A percentile compares a stretch with the other conserved stretches of the same genome.
Conservation (phyloP, 2,329 filamentous ascomycete species). For the Dothideomycetes sp. region DNA sequence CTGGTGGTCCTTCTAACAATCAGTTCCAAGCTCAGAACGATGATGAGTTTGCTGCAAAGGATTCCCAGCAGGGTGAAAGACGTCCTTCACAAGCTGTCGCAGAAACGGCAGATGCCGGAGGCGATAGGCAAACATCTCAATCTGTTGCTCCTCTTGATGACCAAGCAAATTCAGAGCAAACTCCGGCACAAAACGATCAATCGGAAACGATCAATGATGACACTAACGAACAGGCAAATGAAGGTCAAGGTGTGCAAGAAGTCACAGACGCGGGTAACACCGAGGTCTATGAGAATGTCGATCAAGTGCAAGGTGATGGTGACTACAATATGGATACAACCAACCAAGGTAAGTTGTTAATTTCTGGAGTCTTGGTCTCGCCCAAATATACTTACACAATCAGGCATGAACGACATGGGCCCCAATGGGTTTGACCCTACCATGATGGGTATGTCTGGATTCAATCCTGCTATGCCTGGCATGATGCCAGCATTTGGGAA, state of each 20-base stretch:
- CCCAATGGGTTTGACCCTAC: constrained; percentile 3
- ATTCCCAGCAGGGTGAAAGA: constrained; percentile 2
- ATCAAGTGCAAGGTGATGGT: constrained; percentile 5
- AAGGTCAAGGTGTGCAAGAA: background rate
- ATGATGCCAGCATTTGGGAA: constrained; percentile 10
- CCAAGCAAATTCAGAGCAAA: background rate
- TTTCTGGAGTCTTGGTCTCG: background rate
- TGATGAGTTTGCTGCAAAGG: constrained; percentile 1
- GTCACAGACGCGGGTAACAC: background rate
- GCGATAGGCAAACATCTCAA: constrained; percentile 6
- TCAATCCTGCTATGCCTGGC: constrained; percentile 2
- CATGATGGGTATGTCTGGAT: constrained; percentile 7
- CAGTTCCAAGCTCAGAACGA: constrained; percentile 10
- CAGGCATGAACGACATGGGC: constrained; percentile 6
- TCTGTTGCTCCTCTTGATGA: constrained; percentile 2
- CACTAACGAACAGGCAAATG: background rate
- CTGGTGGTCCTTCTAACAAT: constrained; percentile 21
- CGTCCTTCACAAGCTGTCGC: constrained; percentile 3
- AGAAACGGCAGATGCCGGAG: background rate
- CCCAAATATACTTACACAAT: background rate
- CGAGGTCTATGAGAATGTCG: background rate
- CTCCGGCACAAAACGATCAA: constrained; percentile 2
- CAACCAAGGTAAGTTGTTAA: constrained; percentile 3
- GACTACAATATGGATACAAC: background rate
- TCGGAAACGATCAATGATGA: constrained; percentile 6